These are phyloP conservation scores for Coemansia sp. DNA, from an alignment of 192 early-diverging fungal genomes.

Conservation along the genomic window DNA sequence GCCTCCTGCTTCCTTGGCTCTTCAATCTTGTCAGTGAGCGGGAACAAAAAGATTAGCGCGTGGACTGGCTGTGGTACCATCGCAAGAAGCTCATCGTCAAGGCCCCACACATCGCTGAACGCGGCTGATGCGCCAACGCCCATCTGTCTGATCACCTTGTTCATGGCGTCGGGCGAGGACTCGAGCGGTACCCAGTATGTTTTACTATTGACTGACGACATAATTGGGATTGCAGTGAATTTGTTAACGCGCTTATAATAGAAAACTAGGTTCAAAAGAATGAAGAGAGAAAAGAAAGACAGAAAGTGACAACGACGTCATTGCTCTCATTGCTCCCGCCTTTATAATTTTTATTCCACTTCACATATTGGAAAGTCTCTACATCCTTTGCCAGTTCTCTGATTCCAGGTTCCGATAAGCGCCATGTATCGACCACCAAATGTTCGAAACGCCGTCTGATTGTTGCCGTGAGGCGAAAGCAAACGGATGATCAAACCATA, in stretches of 20 bases:
- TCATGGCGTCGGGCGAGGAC: slow-evolving; percentile 82
- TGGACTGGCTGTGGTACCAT: slow-evolving; percentile 82
- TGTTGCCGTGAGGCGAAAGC: background rate
- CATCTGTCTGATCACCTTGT: slow-evolving; percentile 66
- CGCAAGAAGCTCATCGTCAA: slow-evolving; percentile 79
- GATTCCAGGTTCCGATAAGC: no score
- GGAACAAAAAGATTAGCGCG: slow-evolving; percentile 89
- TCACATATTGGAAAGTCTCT: no score
- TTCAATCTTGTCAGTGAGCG: slow-evolving; percentile 67
- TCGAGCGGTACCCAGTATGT: slow-evolving; percentile 85
- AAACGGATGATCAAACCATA: background rate
- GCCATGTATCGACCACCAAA: no score
- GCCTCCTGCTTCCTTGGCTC: slow-evolving; percentile 59
- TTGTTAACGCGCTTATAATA: background rate
- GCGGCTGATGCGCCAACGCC: slow-evolving; percentile 65
- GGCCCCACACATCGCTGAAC: slow-evolving; percentile 85
- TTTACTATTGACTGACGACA: slow-evolving; percentile 25
- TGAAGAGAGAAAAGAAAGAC: background rate
- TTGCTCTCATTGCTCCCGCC: no score
- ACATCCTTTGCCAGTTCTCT: no score
- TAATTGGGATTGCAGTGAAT: background rate
- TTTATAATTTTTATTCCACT: no score
- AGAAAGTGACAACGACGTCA: background rate
- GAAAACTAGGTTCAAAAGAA: background rate
- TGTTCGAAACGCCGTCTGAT: no score